phyloP scores from a whole-genome alignment of 1,284 basidiomycete species.

The Boletus sp. region DNA sequence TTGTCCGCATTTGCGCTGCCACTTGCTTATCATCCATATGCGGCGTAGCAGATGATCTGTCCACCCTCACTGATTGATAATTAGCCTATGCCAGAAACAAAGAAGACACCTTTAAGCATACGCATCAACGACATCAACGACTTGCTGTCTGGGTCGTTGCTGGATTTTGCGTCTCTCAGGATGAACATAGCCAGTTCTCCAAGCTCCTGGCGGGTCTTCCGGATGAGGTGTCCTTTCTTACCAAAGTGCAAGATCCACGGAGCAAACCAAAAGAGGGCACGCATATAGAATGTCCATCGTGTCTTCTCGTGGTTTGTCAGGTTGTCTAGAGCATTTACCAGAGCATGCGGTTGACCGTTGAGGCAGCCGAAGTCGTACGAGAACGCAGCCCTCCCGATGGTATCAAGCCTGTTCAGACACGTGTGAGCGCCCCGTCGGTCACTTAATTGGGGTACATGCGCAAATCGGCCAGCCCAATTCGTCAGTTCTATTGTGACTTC shows the following conservation, averaged over 20 bases:
- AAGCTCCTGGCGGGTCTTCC: constrained; percentile 46
- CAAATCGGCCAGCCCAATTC: constrained; percentile 55
- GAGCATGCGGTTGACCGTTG: constrained; percentile 39
- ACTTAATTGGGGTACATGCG: constrained; percentile 35
- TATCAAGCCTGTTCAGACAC: constrained; percentile 44
- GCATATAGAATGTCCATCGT: constrained; percentile 57
- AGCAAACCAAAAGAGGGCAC: constrained; percentile 56
- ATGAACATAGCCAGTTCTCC: constrained; percentile 47
- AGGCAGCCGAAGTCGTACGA: constrained; percentile 54
- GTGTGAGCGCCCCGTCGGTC: constrained; percentile 1
- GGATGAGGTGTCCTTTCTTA: constrained; percentile 54
- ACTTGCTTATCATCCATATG: constrained; percentile 46
- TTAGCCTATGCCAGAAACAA: constrained; percentile 1
- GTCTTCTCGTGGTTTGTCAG: constrained; percentile 56
- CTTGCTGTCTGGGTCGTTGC: constrained; percentile 39
- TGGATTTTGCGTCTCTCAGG: constrained; percentile 48
- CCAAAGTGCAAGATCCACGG: constrained; percentile 52
- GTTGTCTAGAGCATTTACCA: constrained; percentile 49
- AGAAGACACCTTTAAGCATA: constrained; percentile 27
- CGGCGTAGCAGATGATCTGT: constrained; percentile 31
- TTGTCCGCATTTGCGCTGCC: constrained; percentile 54
- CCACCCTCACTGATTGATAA: constrained; percentile 39
- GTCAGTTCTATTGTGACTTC: constrained; percentile 51
- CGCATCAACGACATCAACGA: constrained; percentile 51
- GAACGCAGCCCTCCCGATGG: constrained; percentile 52